These are phyloP conservation scores for Eimeria maxima DNA, from an alignment of 169 alveolate species.

Conservation along the genomic window DNA sequence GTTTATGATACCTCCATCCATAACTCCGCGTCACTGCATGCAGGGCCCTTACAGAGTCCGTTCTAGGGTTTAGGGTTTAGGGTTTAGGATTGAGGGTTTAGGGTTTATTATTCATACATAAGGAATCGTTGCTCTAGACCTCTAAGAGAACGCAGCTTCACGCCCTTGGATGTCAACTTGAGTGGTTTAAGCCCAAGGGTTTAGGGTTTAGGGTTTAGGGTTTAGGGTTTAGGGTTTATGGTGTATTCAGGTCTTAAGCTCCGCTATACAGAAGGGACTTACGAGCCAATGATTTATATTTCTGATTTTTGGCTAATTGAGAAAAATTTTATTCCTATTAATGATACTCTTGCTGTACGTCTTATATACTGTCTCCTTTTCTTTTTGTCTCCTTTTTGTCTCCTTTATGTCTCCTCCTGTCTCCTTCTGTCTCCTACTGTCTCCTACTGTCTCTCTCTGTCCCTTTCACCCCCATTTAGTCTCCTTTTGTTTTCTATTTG, in stretches of 20 bases:
- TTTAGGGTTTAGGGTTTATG: slow-evolving; percentile 16
- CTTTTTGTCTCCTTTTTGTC: background rate
- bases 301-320: slow-evolving; percentile 83
- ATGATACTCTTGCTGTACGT: slow-evolving; percentile 42
- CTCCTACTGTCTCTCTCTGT: background rate
- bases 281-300: slow-evolving; percentile 59
- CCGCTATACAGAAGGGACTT: slow-evolving; percentile 1
- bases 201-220: slow-evolving; percentile 31
- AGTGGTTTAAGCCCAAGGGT: background rate
- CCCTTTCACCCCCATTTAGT: background rate
- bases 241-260: background rate
- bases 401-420: background rate
- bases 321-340: slow-evolving; percentile 64
- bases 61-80: slow-evolving; percentile 5
- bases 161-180: background rate
- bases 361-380: background rate
- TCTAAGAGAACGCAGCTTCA: background rate
- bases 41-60: slow-evolving; percentile 62
- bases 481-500: background rate
- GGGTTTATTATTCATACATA: background rate
- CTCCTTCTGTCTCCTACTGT: background rate
- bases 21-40: background rate
- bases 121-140: background rate
- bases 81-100: slow-evolving; percentile 26
- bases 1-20: slow-evolving; percentile 51